Conservation (phyloP, 2,329 filamentous ascomycete species). For the Aureobasidium melanogenum region DNA sequence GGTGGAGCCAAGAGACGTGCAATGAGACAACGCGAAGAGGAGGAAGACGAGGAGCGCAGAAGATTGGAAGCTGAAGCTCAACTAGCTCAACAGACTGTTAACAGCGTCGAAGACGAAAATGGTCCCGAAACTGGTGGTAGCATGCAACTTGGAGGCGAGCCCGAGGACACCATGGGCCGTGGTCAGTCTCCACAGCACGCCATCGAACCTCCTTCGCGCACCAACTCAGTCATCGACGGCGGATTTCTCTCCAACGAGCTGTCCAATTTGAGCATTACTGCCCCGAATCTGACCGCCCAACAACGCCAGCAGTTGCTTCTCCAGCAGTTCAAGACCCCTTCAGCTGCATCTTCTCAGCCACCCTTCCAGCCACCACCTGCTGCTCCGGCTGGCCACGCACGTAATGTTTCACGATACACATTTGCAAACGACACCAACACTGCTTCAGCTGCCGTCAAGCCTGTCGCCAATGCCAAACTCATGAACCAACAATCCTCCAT, state of each 20-base stretch:
- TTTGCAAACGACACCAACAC: constrained; percentile 68
- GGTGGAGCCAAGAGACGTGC: constrained; percentile 74
- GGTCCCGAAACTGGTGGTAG: constrained; percentile 70
- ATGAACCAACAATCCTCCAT: constrained; percentile 83
- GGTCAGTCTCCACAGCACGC: constrained; percentile 55
- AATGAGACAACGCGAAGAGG: constrained; percentile 57
- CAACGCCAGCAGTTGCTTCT: constrained; percentile 63
- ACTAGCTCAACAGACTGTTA: constrained; percentile 34
- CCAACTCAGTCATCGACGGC: constrained; percentile 32
- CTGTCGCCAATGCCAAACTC: constrained; percentile 67
- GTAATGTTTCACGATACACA: constrained; percentile 79
- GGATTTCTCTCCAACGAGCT: constrained; percentile 30
- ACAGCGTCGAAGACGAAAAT: constrained; percentile 53
- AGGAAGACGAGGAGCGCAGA: constrained; percentile 45
- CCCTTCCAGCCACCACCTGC: constrained; percentile 1
- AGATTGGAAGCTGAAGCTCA: constrained; percentile 48
- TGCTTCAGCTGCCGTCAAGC: constrained; percentile 57
- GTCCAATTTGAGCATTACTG: constrained; percentile 40
- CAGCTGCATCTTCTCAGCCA: constrained; percentile 30
- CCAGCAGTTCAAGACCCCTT: constrained; percentile 45
- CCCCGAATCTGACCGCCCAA: constrained; percentile 69
- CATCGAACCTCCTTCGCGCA: constrained; percentile 63
- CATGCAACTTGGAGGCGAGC: constrained; percentile 82
- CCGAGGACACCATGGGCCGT: constrained; percentile 59
- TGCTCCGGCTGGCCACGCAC: constrained; percentile 52